phyloP scores from a whole-genome alignment of 352 stramenopile species.

The Phytophthora pisi region DNA sequence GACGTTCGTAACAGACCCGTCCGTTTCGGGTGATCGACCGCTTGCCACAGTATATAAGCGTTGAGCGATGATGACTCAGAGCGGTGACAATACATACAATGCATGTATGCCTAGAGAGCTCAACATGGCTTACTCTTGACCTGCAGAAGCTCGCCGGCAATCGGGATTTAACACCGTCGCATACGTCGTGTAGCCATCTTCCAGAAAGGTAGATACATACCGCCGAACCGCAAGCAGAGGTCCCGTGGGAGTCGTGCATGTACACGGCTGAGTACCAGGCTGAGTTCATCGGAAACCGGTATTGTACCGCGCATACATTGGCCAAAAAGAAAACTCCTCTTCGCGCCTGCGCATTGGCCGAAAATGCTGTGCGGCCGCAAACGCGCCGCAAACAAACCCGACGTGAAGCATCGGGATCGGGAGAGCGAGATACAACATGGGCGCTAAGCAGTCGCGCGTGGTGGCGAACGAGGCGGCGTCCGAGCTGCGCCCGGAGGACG shows the following conservation, averaged over 20 bases:
- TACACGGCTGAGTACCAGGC: conserved; percentile 63
- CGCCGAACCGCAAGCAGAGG: conserved; percentile 69
- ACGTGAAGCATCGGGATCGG: background rate
- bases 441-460: conserved; percentile 80
- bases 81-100: too few relatives aligned
- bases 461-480: conserved; percentile 61
- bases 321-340: background rate
- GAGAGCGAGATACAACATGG: conserved; percentile 43
- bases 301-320: background rate
- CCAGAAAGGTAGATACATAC: background rate
- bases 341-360: background rate
- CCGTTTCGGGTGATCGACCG: background rate
- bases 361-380: conserved; percentile 1
- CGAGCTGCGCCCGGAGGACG: conserved; percentile 54
- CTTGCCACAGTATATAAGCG: too few relatives aligned
- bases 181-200: too few relatives aligned
- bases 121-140: too few relatives aligned
- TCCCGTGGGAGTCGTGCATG: conserved; percentile 72
- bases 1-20: conserved; percentile 6
- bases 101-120: too few relatives aligned
- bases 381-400: conserved; percentile 1
- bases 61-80: too few relatives aligned
- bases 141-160: background rate
- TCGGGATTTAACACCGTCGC: background rate
- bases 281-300: conserved; percentile 60